Evolutionary conservation across 73 alveolate genomes (phyloP), one percentile per base, ranked within the genome.

Genomic region (Paraurostyla sp.): DNA sequence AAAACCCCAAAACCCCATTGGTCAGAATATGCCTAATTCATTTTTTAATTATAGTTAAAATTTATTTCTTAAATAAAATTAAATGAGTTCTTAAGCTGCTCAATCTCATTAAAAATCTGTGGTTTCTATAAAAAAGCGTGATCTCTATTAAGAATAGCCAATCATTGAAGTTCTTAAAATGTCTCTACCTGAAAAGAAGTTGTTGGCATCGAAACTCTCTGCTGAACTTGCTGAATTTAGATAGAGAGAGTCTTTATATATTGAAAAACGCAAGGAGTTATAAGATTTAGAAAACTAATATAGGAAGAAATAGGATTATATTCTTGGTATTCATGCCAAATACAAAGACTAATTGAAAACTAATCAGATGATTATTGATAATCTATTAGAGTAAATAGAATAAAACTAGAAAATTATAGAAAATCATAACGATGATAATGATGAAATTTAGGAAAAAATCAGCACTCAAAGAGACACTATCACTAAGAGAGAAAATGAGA

Each of bases 201-300:
- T 62, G 30, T 36, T 62, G 15, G 56, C 48, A 4, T 35, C 84
- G 3, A 7, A 63, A 13, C 69, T 69, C 25, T 38, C 29, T 35
- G 4, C 65, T 16, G 84, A 69, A 43, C 63, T 69, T 7, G 18
- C 4, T 9, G 84, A 69, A 7, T 69, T 69, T n/a, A 38, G 84
- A 18, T 7, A 69, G 69, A 7, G 84, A 6, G 84, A 69, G 63
- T 16, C 27, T 9, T 3, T 69, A 3, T 69, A 69, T 25, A 43
- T 69, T 22, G 65, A 69, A 36, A 69, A 69, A 46, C 4, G 84
- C 36, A 69, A 69, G 35, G 84, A 69, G 38, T 63, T 69, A 36
- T 38, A 69, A 36, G 84, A 69, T 23, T 41, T 69, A 25, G 84
- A 69, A 25, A 15, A 11, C 15, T 22, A 69, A 43, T 69, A 41